phyloP scores from a whole-genome alignment of 2,329 filamentous ascomycete genomes.

The Fusarium goolgardi region DNA sequence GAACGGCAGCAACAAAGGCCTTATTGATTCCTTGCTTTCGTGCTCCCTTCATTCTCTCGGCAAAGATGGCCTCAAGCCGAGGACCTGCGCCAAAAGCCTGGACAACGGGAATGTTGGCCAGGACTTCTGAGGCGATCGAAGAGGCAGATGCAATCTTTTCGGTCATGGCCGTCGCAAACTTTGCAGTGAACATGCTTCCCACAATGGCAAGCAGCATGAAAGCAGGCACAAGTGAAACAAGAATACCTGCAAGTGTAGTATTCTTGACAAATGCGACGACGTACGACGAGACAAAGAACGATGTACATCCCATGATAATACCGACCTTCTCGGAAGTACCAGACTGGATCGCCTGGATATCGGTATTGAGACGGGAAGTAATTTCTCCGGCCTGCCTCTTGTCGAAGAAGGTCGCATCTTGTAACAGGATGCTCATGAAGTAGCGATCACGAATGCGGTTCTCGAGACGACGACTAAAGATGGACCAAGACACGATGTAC shows the following conservation, averaged over 20 bases:
- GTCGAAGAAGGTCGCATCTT: conserved; percentile 74
- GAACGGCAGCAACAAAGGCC: conserved; percentile 65
- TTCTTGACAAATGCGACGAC: conserved; percentile 75
- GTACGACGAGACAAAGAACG: conserved; percentile 76
- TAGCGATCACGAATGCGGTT: conserved; percentile 72
- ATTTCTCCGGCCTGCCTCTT: conserved; percentile 71
- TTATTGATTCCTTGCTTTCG: conserved; percentile 68
- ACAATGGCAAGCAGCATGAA: conserved; percentile 69
- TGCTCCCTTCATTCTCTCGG: conserved; percentile 61
- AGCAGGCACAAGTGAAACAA: conserved; percentile 71
- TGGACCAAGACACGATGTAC: conserved; percentile 72
- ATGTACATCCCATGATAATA: conserved; percentile 69
- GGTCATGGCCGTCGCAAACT: conserved; percentile 62
- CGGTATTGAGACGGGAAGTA: conserved; percentile 70
- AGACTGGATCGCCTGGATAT: conserved; percentile 74
- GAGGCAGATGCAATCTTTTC: conserved; percentile 67
- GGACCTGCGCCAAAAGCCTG: conserved; percentile 71
- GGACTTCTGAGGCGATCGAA: conserved; percentile 70
- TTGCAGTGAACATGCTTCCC: conserved; percentile 65
- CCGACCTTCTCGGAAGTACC: conserved; percentile 79
- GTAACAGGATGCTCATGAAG: conserved; percentile 66
- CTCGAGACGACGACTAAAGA: conserved; percentile 72
- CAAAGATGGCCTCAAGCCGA: conserved; percentile 70
- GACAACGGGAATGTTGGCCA: conserved; percentile 70
- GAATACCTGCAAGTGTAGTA: conserved; percentile 70